Base-by-base conservation (phyloP, 441 rosid genomes). In the Corymbia calophylla region DNA sequence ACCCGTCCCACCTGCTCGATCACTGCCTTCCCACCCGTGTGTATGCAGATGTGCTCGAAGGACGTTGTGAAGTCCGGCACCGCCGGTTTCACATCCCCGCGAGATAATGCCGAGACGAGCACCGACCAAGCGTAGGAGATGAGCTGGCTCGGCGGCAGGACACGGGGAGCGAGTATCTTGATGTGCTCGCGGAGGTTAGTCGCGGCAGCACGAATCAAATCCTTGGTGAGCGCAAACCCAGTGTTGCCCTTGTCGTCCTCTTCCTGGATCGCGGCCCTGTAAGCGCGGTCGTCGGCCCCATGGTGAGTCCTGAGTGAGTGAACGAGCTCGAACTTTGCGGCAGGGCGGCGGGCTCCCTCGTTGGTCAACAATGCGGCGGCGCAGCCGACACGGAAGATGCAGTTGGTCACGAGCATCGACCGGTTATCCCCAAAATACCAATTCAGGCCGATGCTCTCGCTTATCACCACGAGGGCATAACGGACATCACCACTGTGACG, bases 361-460 rank as follows among this genome's bases (percentile, higher is more conserved):
- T 62, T 89, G 35, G 89, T 89, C 58, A 89, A 29, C 87, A 89
- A 73, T 8, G 53, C 87, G 3, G 91, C 91, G 9, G 87, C 89
- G 47, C 91, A 89, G 39, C 91, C 91, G 2, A 89, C 91, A 10
- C 91, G 89, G 32, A 89, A 89, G 80, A 89, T 89, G 87, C 91
- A 89, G 91, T 89, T 89, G n/a, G 87, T 87, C 49, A 89, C 91
- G 27, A 89, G 91, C 91, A 89, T 89, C 6, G 91, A 89, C 31
- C 91, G 91, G 48, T 87, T 87, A 29, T 89, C 82, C 12, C 91
- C 91, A 58, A 62, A 80, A 39, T 89, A 89, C 91, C 91, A 89
- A 18, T 87, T 89, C 81, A 60, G 80, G 91, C 91, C 87, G 60
- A 81, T 89, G 91, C 64, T 87, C 56, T 89, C 91, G 17, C 80